These are phyloP conservation scores for Fraxinus ornus DNA, from an alignment of 305 asterid genomes.

Conservation along the genomic window DNA sequence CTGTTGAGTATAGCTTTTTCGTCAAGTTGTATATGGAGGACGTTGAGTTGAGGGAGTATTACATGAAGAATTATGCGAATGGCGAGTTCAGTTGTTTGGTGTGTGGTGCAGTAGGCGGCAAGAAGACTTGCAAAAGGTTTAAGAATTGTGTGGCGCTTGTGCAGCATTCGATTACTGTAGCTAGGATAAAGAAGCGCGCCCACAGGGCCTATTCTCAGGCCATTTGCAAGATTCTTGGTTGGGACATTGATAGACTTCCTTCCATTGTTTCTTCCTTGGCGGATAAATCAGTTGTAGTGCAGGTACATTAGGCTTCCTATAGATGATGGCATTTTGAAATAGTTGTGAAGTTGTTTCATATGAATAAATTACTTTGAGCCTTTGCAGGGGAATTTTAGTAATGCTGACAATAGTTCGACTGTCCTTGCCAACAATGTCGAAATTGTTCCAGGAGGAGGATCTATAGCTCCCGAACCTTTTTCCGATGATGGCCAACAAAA, in stretches of 20 bases:
- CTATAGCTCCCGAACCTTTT: conserved; percentile 17
- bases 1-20: conserved; percentile 39
- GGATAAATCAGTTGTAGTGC: conserved; percentile 22
- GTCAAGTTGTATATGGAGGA: conserved; percentile 49
- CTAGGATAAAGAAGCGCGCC: conserved; percentile 51
- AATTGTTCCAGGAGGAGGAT: conserved; percentile 22
- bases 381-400: conserved; percentile 30
- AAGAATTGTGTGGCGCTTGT: conserved; percentile 68
- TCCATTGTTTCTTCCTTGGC: conserved; percentile 37
- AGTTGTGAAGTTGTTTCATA: not conserved
- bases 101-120: conserved; percentile 60
- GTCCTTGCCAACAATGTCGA: conserved; percentile 9
- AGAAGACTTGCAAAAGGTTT: conserved; percentile 51
- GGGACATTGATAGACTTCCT: conserved; percentile 63
- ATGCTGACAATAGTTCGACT: conserved; percentile 13
- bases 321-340: not conserved
- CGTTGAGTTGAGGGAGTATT: conserved; percentile 42
- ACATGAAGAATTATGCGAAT: conserved; percentile 41
- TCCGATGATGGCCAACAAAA: conserved; percentile 28
- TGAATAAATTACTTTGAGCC: not conserved
- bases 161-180: conserved; percentile 55
- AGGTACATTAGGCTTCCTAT: conserved; percentile 19
- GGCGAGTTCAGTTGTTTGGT: conserved; percentile 74
- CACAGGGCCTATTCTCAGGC: conserved; percentile 67
- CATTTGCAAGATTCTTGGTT: conserved; percentile 69